Conservation (phyloP, 1,284 basidiomycete species). For the Ceratorhiza oryzae-sativae region DNA sequence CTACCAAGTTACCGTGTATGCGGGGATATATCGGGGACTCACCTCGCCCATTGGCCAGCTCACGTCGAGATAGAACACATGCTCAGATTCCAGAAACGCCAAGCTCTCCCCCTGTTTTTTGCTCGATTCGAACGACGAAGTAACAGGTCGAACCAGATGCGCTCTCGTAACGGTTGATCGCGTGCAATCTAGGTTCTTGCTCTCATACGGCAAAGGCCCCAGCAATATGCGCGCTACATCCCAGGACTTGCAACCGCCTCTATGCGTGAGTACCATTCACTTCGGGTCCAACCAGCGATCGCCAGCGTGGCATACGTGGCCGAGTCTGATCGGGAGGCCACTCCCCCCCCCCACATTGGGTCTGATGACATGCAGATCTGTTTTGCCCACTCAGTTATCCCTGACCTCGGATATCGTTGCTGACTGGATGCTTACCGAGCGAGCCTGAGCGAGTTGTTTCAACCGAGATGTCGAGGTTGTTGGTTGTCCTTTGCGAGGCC, state of each 20-base stretch:
- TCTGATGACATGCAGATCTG: neutral
- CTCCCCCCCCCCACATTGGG: neutral
- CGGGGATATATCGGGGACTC: neutral
- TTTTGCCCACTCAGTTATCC: neutral
- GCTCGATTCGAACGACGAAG: too few species aligned
- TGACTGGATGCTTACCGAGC: neutral
- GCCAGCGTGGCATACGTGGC: neutral
- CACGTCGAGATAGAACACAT: conserved; percentile 6
- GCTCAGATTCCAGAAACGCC: neutral
- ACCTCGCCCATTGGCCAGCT: neutral
- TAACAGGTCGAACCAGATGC: neutral
- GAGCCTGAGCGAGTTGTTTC: neutral
- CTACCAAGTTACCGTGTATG: neutral
- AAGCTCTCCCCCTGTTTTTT: neutral
- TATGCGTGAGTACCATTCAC: too few species aligned
- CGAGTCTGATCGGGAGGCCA: neutral
- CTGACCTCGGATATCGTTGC: neutral
- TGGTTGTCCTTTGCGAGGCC: too few species aligned
- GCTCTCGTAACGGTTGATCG: neutral
- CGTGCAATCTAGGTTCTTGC: neutral
- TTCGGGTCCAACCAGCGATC: neutral
- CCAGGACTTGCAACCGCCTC: too few species aligned
- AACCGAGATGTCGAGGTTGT: neutral
- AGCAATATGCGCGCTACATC: too few species aligned
- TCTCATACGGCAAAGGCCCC: too few species aligned